Conservation (phyloP, 306 rosid genomes). For the Prunus campanulata region DNA sequence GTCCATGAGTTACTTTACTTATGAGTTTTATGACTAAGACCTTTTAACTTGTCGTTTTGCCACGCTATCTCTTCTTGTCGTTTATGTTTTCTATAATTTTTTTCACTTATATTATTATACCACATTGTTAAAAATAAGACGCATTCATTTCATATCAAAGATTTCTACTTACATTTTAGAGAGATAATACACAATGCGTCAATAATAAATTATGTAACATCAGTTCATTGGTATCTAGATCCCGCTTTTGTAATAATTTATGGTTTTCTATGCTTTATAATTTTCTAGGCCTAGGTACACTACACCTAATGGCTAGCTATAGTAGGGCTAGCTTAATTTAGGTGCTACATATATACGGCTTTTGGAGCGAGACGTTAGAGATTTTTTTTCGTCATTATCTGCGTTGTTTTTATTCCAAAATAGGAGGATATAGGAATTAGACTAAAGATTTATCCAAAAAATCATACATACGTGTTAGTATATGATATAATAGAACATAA, state of each 20-base stretch:
- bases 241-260: background rate
- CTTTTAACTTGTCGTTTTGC: too few species aligned
- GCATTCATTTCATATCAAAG: too few species aligned
- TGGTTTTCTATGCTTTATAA: background rate
- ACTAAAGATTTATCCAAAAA: background rate
- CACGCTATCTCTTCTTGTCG: too few species aligned
- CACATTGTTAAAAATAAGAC: too few species aligned
- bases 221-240: too few species aligned
- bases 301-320: background rate
- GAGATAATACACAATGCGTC: too few species aligned
- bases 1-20: too few species aligned
- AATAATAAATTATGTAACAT: too few species aligned
- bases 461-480: background rate
- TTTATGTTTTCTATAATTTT: too few species aligned
- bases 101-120: too few species aligned
- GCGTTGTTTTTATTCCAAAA: background rate
- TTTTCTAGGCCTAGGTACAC: background rate
- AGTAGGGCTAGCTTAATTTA: background rate
- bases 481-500: background rate
- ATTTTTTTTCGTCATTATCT: background rate
- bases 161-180: too few species aligned
- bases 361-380: background rate
- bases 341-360: background rate
- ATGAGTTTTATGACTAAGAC: too few species aligned
- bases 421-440: background rate